Conservation (phyloP, 345 rosid species). For the Reutealis trisperma region DNA sequence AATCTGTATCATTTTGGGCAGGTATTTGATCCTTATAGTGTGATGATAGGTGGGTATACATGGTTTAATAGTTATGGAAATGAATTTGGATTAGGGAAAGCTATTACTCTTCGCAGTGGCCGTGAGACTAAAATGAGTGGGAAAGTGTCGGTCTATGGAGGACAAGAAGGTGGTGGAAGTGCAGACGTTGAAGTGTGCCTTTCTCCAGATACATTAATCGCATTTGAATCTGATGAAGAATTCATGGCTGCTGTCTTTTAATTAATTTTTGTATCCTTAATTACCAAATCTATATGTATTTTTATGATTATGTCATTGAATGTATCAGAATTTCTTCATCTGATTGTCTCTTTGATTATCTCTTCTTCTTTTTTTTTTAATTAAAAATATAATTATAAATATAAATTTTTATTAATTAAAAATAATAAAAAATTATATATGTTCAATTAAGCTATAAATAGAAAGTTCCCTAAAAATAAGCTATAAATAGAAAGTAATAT, state of each 20-base stretch:
- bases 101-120: constrained; percentile 66
- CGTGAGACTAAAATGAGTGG: constrained; percentile 72
- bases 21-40: constrained; percentile 51
- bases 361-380: too few relatives aligned
- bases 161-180: constrained; percentile 68
- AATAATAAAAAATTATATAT: too few relatives aligned
- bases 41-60: constrained; percentile 82
- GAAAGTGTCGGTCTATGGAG: constrained; percentile 60
- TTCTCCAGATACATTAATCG: constrained; percentile 50
- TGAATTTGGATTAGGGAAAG: constrained; percentile 87
- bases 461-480: too few relatives aligned
- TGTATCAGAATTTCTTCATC: too few relatives aligned
- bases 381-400: too few relatives aligned
- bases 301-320: too few relatives aligned
- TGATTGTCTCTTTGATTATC: too few relatives aligned
- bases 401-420: too few relatives aligned
- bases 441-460: too few relatives aligned
- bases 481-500: too few relatives aligned
- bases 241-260: constrained; percentile 44
- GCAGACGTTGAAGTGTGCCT: constrained; percentile 71
- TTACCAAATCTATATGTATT: too few relatives aligned
- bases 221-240: constrained; percentile 59
- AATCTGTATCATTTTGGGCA: constrained; percentile 38
- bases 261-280: too few relatives aligned
- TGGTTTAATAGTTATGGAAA: constrained; percentile 73